phyloP scores from a whole-genome alignment of 2,329 filamentous ascomycete species.

The Hymenoscyphus linearis region DNA sequence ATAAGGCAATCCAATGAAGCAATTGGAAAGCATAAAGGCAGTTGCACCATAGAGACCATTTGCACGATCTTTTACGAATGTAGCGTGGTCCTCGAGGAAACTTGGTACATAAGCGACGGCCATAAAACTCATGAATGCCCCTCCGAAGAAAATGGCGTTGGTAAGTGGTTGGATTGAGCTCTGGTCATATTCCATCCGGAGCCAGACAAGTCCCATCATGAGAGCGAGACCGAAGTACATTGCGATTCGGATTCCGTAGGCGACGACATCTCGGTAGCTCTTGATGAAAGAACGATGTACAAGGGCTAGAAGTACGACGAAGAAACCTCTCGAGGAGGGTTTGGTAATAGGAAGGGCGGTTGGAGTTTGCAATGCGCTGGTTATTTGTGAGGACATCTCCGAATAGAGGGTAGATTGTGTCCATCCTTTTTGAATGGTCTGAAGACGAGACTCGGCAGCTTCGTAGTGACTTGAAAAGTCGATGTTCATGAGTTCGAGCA shows the following conservation, averaged over 20 bases:
- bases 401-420: conserved; percentile 39
- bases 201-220: conserved; percentile 85
- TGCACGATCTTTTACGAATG: conserved; percentile 70
- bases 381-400: conserved; percentile 30
- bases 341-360: conserved; percentile 13
- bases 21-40: conserved; percentile 71
- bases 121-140: conserved; percentile 76
- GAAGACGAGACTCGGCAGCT: conserved; percentile 44
- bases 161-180: conserved; percentile 73
- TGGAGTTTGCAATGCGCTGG: conserved; percentile 11
- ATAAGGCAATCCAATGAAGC: conserved; percentile 75
- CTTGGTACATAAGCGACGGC: conserved; percentile 80
- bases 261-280: conserved; percentile 76
- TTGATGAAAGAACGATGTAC: conserved; percentile 79
- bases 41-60: conserved; percentile 77
- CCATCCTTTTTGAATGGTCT: conserved; percentile 53
- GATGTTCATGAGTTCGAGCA: conserved; percentile 72
- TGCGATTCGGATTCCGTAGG: conserved; percentile 73
- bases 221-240: conserved; percentile 80
- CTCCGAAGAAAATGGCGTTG: conserved; percentile 75
- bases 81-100: conserved; percentile 71
- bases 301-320: conserved; percentile 53
- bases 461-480: conserved; percentile 58
- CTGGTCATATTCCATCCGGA: conserved; percentile 64
- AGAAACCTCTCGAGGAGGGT: conserved; percentile 29